Evolutionary conservation across 192 early-diverging fungal genomes (phyloP).

Genomic region (Coemansia sp.): DNA sequence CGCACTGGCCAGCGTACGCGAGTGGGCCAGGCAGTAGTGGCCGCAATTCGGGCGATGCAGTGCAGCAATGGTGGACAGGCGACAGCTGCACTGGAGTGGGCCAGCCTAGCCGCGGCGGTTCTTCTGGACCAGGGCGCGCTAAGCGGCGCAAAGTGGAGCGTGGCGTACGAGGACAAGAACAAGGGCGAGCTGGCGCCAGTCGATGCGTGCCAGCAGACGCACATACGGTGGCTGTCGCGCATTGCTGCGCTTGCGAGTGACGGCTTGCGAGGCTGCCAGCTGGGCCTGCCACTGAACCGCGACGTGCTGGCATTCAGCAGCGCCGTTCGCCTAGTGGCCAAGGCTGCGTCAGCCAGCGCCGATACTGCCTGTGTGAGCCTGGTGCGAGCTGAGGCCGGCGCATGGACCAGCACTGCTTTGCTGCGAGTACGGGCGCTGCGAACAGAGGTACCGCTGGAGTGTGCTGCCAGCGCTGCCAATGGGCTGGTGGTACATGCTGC

Average conservation of each 20-base stretch:
- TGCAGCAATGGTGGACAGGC: not conserved
- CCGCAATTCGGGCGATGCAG: constrained; percentile 28
- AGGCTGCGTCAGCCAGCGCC: constrained; percentile 13
- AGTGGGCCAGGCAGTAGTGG: constrained; percentile 17
- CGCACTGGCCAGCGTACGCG: constrained; percentile 27
- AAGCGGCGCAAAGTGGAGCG: constrained; percentile 38
- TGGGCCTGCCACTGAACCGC: constrained; percentile 56
- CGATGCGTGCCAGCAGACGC: constrained; percentile 18
- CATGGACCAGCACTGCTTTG: not conserved
- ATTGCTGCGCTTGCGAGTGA: constrained; percentile 36
- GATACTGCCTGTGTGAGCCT: constrained; percentile 23
- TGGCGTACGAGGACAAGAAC: constrained; percentile 38
- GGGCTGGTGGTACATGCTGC: constrained; percentile 38
- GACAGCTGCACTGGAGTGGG: constrained; percentile 27
- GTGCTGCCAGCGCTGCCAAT: constrained; percentile 18
- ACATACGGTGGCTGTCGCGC: constrained; percentile 20
- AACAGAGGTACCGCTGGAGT: constrained; percentile 26
- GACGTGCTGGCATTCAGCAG: constrained; percentile 75
- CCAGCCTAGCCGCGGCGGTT: constrained; percentile 23
- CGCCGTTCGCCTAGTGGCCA: constrained; percentile 56
- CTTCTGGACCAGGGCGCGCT: constrained; percentile 38
- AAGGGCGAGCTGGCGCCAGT: not conserved
- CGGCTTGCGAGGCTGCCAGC: not conserved
- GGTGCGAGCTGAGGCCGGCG: not conserved
- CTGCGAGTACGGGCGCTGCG: constrained; percentile 14